phyloP scores from a whole-genome alignment of 495 filamentous ascomycete genomes.

The Aspergillus cristatus region DNA sequence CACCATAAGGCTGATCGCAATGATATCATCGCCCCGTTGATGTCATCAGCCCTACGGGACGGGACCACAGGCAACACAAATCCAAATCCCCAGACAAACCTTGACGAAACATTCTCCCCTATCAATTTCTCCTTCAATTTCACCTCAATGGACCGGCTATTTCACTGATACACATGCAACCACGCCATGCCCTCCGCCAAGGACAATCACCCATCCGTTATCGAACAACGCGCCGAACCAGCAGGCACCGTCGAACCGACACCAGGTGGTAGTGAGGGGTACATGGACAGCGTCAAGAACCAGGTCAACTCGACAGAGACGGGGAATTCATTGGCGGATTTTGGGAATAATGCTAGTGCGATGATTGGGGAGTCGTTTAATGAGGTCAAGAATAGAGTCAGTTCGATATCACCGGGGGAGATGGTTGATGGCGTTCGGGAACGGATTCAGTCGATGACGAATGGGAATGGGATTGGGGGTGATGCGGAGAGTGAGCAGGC shows the following conservation, averaged over 20 bases:
- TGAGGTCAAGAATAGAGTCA: neutral
- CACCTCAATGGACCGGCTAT: neutral
- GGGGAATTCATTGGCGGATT: neutral
- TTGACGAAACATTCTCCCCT: neutral
- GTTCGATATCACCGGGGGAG: neutral
- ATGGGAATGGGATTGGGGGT: neutral
- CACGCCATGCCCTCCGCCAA: neutral
- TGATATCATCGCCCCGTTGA: neutral
- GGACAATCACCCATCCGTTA: neutral
- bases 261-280: neutral
- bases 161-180: too few species aligned
- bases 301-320: too few species aligned
- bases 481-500: neutral
- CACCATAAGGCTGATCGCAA: neutral
- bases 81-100: neutral
- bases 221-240: neutral
- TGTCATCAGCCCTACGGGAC: conserved; percentile 1
- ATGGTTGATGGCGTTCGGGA: neutral
- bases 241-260: too few species aligned
- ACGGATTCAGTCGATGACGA: neutral
- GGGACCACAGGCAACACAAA: neutral
- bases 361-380: neutral
- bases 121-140: neutral
- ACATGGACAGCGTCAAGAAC: too few species aligned
- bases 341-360: neutral